Conservation (phyloP, 139 green algal genomes). For the Chlorella vulgaris region DNA sequence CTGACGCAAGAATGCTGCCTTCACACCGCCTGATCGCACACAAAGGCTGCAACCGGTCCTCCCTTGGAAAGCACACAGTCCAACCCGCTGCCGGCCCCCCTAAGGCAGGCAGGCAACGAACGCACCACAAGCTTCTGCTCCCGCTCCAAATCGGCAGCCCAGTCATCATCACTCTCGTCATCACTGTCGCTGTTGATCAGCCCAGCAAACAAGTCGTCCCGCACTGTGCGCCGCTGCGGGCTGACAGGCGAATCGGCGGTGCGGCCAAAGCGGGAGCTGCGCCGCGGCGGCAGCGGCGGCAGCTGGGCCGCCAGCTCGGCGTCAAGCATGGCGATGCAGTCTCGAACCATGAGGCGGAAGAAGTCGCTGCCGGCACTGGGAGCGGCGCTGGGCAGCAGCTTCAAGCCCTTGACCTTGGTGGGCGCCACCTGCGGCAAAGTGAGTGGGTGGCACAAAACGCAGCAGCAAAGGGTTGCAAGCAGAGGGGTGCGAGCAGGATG, state of each 20-base stretch:
- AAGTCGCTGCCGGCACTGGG: not conserved
- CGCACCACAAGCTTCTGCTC: constrained; percentile 31
- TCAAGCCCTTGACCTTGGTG: constrained; percentile 41
- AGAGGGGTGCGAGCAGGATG: too few relatives aligned
- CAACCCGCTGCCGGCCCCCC: not conserved
- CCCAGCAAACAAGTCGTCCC: constrained; percentile 37
- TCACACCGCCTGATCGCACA: too few relatives aligned
- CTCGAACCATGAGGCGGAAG: constrained; percentile 29
- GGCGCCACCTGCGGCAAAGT: constrained; percentile 46
- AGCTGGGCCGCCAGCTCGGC: constrained; percentile 32
- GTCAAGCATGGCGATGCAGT: constrained; percentile 41
- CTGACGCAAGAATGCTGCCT: too few relatives aligned
- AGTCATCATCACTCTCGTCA: constrained; percentile 30
- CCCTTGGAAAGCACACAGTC: not conserved
- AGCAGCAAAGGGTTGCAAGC: too few relatives aligned
- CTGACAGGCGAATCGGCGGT: not conserved
- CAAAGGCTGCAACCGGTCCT: not conserved
- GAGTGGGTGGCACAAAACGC: not conserved
- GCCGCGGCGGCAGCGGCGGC: constrained; percentile 14
- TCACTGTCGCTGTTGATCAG: constrained; percentile 37
- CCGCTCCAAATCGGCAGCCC: constrained; percentile 12
- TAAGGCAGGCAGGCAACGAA: too few relatives aligned
- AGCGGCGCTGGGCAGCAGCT: constrained; percentile 45
- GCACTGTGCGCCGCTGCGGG: not conserved
- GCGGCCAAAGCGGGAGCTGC: not conserved